A percentile compares a stretch with the other conserved stretches of the same genome.
phyloP scores from a whole-genome alignment of 148 eudicot species.

The Chenopodium quinoa region DNA sequence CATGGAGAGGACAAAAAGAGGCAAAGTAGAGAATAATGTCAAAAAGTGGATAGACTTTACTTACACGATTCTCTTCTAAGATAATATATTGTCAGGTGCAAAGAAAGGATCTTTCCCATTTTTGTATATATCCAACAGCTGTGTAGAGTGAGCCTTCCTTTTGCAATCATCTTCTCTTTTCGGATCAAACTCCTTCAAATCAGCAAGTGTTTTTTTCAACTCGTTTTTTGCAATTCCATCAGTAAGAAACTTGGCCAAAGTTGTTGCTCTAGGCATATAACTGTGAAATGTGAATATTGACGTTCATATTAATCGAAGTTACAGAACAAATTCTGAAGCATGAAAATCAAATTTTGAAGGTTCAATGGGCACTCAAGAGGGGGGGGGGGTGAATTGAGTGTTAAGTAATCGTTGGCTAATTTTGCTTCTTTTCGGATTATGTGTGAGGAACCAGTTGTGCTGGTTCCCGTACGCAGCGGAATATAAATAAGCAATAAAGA shows the following conservation, averaged over 20 bases:
- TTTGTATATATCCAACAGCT: slow-evolving; percentile 42
- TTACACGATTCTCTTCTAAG: not conserved
- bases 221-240: slow-evolving; percentile 28
- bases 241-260: slow-evolving; percentile 38
- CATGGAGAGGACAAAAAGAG: too few species aligned
- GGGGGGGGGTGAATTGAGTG: too few species aligned
- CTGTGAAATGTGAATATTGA: too few species aligned
- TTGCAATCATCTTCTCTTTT: slow-evolving; percentile 27
- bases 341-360: too few species aligned
- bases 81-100: not conserved
- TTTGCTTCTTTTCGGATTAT: too few species aligned
- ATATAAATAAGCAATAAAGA: too few species aligned
- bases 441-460: too few species aligned
- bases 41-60: not conserved
- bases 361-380: too few species aligned
- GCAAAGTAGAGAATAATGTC: not conserved
- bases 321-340: too few species aligned
- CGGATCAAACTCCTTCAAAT: slow-evolving; percentile 27
- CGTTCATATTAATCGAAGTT: too few species aligned
- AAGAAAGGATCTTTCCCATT: slow-evolving; percentile 38
- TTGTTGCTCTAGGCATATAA: slow-evolving; percentile 26
- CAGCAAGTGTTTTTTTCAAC: slow-evolving; percentile 31
- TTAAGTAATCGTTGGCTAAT: too few species aligned
- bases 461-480: too few species aligned
- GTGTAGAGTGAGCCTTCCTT: slow-evolving; percentile 14